Evolutionary conservation across 2,329 filamentous ascomycete genomes (phyloP).

Genomic region (Alternaria brassicae): DNA sequence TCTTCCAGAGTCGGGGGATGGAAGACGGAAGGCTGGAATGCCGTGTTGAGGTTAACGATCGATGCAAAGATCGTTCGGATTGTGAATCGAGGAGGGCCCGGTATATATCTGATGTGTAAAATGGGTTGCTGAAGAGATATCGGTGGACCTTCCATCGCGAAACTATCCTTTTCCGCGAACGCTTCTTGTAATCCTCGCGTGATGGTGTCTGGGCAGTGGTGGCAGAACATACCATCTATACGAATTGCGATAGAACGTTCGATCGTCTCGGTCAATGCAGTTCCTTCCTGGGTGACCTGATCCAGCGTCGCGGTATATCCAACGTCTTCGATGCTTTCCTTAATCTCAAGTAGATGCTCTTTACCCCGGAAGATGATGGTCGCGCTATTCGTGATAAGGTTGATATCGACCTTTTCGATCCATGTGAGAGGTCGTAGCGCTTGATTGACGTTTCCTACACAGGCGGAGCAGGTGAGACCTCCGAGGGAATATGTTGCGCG

Average conservation of each 20-base stretch:
- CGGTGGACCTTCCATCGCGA: slow-evolving; percentile 63
- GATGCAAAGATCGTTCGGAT: slow-evolving; percentile 74
- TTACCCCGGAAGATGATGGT: slow-evolving; percentile 58
- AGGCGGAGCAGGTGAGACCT: slow-evolving; percentile 67
- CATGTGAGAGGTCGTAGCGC: slow-evolving; percentile 56
- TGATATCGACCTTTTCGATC: slow-evolving; percentile 58
- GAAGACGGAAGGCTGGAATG: slow-evolving; percentile 73
- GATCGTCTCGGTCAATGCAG: neutral
- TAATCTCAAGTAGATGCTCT: slow-evolving; percentile 54
- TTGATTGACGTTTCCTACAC: slow-evolving; percentile 58
- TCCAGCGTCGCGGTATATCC: slow-evolving; percentile 53
- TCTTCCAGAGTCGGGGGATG: slow-evolving; percentile 86
- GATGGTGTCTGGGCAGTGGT: slow-evolving; percentile 59
- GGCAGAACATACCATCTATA: slow-evolving; percentile 56
- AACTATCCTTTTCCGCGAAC: slow-evolving; percentile 51
- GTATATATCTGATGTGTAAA: slow-evolving; percentile 73
- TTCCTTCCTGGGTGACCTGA: slow-evolving; percentile 28
- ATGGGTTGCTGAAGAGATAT: slow-evolving; percentile 68
- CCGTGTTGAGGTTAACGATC: slow-evolving; percentile 70
- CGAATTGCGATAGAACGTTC: slow-evolving; percentile 46
- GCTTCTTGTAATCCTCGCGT: slow-evolving; percentile 59
- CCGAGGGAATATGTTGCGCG: slow-evolving; percentile 59
- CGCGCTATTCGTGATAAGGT: slow-evolving; percentile 60
- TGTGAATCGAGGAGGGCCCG: slow-evolving; percentile 72
- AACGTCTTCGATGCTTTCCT: slow-evolving; percentile 58